Evolutionary conservation across 352 stramenopile species (phyloP).

Genomic region (Pythium sukuiense): DNA sequence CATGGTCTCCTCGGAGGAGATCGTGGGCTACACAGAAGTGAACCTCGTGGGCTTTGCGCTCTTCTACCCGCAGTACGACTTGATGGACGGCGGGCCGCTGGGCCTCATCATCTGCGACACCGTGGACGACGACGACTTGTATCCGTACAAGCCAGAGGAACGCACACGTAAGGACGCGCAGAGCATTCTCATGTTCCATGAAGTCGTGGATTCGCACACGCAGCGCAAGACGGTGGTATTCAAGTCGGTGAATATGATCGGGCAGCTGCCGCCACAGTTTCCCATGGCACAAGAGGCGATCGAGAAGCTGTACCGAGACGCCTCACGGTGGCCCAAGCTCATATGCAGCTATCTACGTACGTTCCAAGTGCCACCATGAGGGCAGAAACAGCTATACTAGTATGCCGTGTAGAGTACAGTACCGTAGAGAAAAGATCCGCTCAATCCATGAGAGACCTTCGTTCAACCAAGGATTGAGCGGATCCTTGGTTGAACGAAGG

Average conservation of each 20-base stretch:
- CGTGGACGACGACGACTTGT: conserved; percentile 43
- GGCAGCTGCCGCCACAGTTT: neutral
- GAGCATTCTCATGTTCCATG: conserved; percentile 14
- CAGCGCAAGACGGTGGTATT: conserved; percentile 5
- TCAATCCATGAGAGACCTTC: no score
- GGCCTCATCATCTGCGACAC: conserved; percentile 32
- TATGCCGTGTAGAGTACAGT: no score
- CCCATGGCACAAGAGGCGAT: neutral
- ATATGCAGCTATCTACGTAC: neutral
- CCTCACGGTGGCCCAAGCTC: neutral
- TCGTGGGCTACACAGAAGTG: conserved; percentile 11
- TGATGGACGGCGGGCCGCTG: conserved; percentile 19
- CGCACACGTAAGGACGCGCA: conserved; percentile 30
- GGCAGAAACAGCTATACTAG: no score
- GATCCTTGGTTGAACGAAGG: no score
- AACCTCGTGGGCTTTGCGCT: conserved; percentile 25
- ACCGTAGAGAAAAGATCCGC: no score
- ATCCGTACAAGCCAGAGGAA: conserved; percentile 35
- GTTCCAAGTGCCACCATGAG: neutral
- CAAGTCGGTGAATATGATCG: neutral
- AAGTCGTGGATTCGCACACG: neutral
- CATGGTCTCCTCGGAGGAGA: conserved; percentile 29
- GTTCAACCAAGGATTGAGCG: no score
- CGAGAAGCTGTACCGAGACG: neutral
- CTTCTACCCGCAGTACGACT: conserved; percentile 27